Evolutionary conservation across 2,329 filamentous ascomycete genomes (phyloP).

Genomic region (Cytospora chrysosperma): DNA sequence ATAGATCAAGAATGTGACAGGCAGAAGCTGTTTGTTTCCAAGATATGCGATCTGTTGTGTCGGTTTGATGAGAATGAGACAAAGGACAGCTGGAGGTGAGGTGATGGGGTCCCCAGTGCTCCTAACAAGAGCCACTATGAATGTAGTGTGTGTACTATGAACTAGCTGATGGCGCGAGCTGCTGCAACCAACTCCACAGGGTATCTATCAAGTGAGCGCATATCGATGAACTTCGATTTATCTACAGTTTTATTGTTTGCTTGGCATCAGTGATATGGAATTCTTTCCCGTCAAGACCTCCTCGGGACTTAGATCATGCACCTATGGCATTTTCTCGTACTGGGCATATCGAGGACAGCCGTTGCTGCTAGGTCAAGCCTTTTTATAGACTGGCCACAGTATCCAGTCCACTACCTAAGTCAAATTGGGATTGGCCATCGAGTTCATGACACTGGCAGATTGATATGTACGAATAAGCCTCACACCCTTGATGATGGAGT

Average conservation of each 20-base stretch:
- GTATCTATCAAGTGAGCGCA: too few relatives aligned
- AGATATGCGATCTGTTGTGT: not conserved
- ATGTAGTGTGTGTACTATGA: too few relatives aligned
- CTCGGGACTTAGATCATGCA: not conserved
- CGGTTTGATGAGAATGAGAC: not conserved
- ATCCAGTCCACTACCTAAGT: not conserved
- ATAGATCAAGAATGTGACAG: not conserved
- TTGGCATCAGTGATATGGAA: not conserved
- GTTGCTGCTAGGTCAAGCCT: too few relatives aligned
- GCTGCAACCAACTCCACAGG: too few relatives aligned
- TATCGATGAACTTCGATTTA: not conserved
- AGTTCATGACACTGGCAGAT: conserved; percentile 21
- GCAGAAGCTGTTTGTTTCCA: too few relatives aligned
- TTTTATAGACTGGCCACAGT: too few relatives aligned
- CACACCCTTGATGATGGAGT: too few relatives aligned
- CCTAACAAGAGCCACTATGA: not conserved
- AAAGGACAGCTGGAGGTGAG: not conserved
- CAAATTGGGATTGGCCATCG: conserved; percentile 19
- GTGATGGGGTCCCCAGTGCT: not conserved
- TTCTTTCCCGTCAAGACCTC: too few relatives aligned
- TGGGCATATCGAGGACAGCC: too few relatives aligned
- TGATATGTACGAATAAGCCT: too few relatives aligned
- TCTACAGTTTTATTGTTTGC: not conserved
- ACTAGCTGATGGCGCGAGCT: too few relatives aligned
- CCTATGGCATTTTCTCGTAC: too few relatives aligned